A percentile compares a stretch with the other conserved stretches of the same genome.
phyloP scores from a whole-genome alignment of 2,329 filamentous ascomycete species.

The Akanthomyces uredinophilus region DNA sequence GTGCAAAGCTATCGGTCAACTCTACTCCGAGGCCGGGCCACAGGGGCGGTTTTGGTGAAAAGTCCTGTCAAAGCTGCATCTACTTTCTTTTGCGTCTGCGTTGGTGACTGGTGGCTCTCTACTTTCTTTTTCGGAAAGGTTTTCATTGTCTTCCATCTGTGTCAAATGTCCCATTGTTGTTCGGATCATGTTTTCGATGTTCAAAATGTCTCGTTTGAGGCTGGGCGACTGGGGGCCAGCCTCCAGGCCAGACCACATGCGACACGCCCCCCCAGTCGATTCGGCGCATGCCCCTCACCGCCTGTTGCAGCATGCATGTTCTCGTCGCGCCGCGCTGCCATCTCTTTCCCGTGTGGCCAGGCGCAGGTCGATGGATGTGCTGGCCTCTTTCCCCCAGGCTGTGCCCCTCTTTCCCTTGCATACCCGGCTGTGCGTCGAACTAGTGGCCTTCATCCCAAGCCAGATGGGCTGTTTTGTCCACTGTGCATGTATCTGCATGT shows the following conservation, averaged over 20 bases:
- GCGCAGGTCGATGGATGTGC: conserved; percentile 2
- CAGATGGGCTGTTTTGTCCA: conserved; percentile 4
- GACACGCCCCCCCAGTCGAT: conserved; percentile 5
- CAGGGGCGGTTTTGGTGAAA: neutral
- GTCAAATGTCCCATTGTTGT: neutral
- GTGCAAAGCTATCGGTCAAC: neutral
- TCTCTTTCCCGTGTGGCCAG: conserved; percentile 4
- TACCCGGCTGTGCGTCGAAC: conserved; percentile 13
- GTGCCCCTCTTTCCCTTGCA: conserved; percentile 15
- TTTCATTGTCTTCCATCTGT: too few species aligned
- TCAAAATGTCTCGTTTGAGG: neutral
- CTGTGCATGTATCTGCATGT: conserved; percentile 3
- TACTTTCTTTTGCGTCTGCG: neutral
- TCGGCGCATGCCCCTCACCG: conserved; percentile 9
- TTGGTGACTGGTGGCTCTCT: neutral
- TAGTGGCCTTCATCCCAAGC: conserved; percentile 7
- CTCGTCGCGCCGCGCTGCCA: neutral
- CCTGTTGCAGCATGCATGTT: conserved; percentile 6
- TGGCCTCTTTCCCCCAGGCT: neutral
- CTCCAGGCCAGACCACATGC: neutral
- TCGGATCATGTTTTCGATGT: neutral
- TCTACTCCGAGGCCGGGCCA: neutral
- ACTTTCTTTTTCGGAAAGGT: neutral
- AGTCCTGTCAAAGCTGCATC: neutral
- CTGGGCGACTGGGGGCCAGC: neutral